Evolutionary conservation across 768 basidiomycete genomes (phyloP), one percentile per base, ranked within the genome.

Genomic region (Tulasnella sp.): DNA sequence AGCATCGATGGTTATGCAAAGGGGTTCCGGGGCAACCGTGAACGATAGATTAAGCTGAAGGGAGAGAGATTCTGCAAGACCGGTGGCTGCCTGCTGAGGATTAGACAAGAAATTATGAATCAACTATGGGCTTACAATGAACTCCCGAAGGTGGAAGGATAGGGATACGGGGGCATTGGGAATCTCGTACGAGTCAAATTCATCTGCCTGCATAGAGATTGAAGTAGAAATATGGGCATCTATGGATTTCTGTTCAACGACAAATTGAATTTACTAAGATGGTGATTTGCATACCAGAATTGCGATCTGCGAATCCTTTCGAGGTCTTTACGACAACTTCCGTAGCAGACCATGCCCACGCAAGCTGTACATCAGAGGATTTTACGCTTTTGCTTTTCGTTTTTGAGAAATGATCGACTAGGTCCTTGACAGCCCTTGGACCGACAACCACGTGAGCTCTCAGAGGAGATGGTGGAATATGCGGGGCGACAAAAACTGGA

Each of bases 121-220:
- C n/a, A n/a, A n/a, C n/a, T 5, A 12, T 25, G 10, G 62, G 37
- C 71, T 53, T 56, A 86, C 87, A 53, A 79, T 85, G 65, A 90
- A 87, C 66, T 90, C 87, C 32, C 81, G 77, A 25, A 90, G 65
- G 64, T 88, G 86, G 58, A 89, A 87, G 0, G 77, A 78, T 45
- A 90, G 74, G 3, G 75, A 78, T 28, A 74, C 74, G 1, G 87
- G 82, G 15, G 74, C 66, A 8, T 71, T 66, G 58, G 70, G 71
- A 9, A 88, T 67, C 40, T 83, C 75, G 59, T 88, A 90, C 5
- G 72, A 66, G 45, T 89, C 85, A 56, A 90, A 90, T 59, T 89
- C 88, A 34, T 84, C 82, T 0, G 74, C 74, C 51, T 79, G 81
- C 45, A 90, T 79, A 1, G 73, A 73, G 42, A 89, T 69, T 62